Evolutionary conservation across 345 rosid genomes (phyloP), one percentile per base, ranked within the genome.

Genomic region (Lepidium didymum): DNA sequence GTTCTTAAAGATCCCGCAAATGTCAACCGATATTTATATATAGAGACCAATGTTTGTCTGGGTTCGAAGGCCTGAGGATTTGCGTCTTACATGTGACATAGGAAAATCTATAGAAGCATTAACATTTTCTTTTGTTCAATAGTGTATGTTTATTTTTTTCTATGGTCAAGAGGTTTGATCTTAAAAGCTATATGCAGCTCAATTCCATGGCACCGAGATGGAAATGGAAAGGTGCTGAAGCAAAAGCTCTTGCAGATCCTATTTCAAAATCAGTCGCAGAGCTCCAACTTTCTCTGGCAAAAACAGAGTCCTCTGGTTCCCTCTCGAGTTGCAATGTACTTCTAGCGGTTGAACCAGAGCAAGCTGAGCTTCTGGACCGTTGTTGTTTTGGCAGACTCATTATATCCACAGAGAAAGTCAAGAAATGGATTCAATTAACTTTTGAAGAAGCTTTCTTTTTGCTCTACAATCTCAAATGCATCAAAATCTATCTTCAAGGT

Each of bases 401-500:
- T 18, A 6, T 80, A 25, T 82, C 86, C 15, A 74, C 83, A 0
- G 91, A 82, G 42, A 84, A 86, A 81, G 86, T 76, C 35, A 84
- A 87, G 79, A 86, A 86, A 6, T 85, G 89, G 95, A 77, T 86
- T 81, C 92, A 81, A 53, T 58, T 89, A 75, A 67, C 84, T 31
- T 62, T 83, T 73, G 99, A 91, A 76, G 99, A 94, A 86, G 92
- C 95, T 41, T 91, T 88, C 71, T 89, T 75, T 43, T 66, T 89
- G 63, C 62, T 76, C 18, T 68, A 79, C 81, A 74, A 71, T 67
- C 78, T 88, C 42, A 81, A 83, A 56, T 88, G 99, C 84, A 78
- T 94, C 56, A 78, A 69, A 61, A 76, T 91, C 68, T 23, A 51
- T 2, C 75, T 76, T 15, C 69, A 73, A 58, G 80, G 77, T 52